A percentile compares a stretch with the other conserved stretches of the same genome.
These are phyloP conservation scores for Juglanconis sp. DNA, from an alignment of 2,329 filamentous ascomycete genomes.

Conservation along the genomic window DNA sequence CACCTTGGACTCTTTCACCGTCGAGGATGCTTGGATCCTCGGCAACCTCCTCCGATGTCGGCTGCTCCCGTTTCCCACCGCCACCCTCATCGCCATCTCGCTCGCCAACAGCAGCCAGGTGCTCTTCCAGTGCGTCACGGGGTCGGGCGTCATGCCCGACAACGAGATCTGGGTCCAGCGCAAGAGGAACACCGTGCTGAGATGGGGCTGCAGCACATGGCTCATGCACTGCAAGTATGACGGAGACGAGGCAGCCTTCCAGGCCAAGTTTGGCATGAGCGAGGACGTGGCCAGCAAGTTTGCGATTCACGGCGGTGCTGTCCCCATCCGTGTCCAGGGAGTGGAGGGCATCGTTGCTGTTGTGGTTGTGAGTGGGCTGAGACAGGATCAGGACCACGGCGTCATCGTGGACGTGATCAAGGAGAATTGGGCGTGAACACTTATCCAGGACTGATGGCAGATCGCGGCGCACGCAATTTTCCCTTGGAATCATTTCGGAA, in stretches of 20 bases:
- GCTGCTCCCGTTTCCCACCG: constrained; percentile 51
- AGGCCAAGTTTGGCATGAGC: constrained; percentile 61
- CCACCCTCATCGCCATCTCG: constrained; percentile 62
- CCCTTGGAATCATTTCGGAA: too few species aligned
- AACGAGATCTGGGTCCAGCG: constrained; percentile 68
- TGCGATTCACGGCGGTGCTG: constrained; percentile 75
- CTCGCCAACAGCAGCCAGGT: constrained; percentile 57
- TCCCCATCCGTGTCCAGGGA: constrained; percentile 68
- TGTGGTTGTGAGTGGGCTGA: constrained; percentile 72
- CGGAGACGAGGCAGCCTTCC: constrained; percentile 63
- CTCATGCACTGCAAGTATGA: constrained; percentile 65
- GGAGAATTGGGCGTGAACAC: constrained; percentile 34
- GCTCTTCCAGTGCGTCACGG: constrained; percentile 68
- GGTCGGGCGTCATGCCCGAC: constrained; percentile 66
- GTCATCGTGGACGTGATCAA: constrained; percentile 68
- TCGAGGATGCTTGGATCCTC: constrained; percentile 61
- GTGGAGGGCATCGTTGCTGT: constrained; percentile 75
- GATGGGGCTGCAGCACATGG: constrained; percentile 70
- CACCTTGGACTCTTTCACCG: constrained; percentile 54
- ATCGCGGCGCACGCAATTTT: too few species aligned
- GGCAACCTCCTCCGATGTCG: constrained; percentile 62
- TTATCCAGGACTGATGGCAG: too few species aligned
- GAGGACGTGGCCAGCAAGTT: constrained; percentile 55
- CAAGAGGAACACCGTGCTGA: constrained; percentile 69
- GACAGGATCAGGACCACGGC: constrained; percentile 74